Evolutionary conservation across 2,329 filamentous ascomycete species (phyloP).

Genomic region (Aspergillus sp.): DNA sequence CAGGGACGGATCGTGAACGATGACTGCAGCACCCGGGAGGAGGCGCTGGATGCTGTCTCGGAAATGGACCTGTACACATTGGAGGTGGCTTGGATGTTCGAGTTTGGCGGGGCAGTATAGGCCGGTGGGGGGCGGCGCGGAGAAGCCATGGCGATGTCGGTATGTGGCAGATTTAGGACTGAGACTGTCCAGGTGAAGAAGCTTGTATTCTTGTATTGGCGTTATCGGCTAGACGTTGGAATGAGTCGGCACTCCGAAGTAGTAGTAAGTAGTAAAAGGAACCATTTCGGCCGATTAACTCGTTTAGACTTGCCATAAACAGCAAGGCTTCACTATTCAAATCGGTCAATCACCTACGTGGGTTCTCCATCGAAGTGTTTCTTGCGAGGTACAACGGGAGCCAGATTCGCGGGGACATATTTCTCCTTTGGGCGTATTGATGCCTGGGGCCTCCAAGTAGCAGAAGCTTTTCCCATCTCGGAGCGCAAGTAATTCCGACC

Average conservation of each 20-base stretch:
- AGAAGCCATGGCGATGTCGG: constrained; percentile 16
- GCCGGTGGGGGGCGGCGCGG: constrained; percentile 28
- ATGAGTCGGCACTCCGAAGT: no score
- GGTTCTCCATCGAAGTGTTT: no score
- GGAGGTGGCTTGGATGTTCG: constrained; percentile 26
- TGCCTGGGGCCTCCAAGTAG: constrained; percentile 10
- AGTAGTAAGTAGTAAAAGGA: no score
- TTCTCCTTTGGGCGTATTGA: not conserved
- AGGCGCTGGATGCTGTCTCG: constrained; percentile 20
- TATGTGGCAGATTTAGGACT: no score
- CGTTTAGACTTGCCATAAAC: no score
- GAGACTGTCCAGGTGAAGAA: no score
- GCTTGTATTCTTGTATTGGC: no score
- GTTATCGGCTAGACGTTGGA: no score
- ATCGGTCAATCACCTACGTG: no score
- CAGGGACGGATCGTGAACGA: constrained; percentile 61
- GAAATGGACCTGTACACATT: constrained; percentile 30
- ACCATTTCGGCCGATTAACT: no score
- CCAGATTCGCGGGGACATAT: not conserved
- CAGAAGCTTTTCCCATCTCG: constrained; percentile 12
- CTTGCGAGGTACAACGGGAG: constrained; percentile 7
- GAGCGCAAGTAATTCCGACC: constrained; percentile 16
- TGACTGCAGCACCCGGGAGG: constrained; percentile 22
- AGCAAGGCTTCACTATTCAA: no score
- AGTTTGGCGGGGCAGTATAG: constrained; percentile 28